Evolutionary conservation across 768 basidiomycete species (phyloP).

Genomic region (Stropharia rugosoannulata): DNA sequence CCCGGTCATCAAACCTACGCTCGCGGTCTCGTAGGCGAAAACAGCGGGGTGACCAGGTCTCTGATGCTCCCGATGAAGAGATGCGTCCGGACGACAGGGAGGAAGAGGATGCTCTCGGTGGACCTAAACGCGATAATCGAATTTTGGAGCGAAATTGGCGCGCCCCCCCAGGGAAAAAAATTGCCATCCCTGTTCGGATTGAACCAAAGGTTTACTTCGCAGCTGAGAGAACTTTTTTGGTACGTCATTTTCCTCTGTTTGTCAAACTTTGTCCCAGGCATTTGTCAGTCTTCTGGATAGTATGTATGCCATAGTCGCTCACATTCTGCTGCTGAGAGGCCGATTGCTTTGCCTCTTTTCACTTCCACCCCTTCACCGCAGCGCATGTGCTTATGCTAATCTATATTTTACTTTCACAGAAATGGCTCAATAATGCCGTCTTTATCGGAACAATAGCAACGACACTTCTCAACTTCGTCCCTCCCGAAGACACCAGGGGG

Average conservation of each 20-base stretch:
- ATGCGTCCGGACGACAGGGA: conserved; percentile 36
- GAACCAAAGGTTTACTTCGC: conserved; percentile 99
- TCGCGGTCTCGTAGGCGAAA: conserved; percentile 8
- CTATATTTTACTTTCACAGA: conserved; percentile 40
- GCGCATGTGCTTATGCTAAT: conserved; percentile 1
- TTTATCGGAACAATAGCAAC: conserved; percentile 90
- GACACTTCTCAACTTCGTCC: conserved; percentile 83
- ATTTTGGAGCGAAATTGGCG: conserved; percentile 65
- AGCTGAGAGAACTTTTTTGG: conserved; percentile 90
- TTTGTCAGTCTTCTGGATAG: neutral
- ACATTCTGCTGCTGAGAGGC: neutral
- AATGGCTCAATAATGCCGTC: conserved; percentile 88
- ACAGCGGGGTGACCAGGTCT: conserved; percentile 15
- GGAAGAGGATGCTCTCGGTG: conserved; percentile 33
- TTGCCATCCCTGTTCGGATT: conserved; percentile 91
- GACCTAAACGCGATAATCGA: conserved; percentile 44
- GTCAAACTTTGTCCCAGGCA: neutral
- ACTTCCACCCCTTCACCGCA: neutral
- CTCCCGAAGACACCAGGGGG: conserved; percentile 69
- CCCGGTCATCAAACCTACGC: neutral
- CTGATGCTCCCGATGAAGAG: conserved; percentile 28
- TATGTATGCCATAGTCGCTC: conserved; percentile 1
- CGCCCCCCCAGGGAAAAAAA: conserved; percentile 85
- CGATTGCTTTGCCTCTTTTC: neutral
- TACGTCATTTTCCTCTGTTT: conserved; percentile 38